Conservation (phyloP, 768 basidiomycete species). For the Auriscalpium orientale region DNA sequence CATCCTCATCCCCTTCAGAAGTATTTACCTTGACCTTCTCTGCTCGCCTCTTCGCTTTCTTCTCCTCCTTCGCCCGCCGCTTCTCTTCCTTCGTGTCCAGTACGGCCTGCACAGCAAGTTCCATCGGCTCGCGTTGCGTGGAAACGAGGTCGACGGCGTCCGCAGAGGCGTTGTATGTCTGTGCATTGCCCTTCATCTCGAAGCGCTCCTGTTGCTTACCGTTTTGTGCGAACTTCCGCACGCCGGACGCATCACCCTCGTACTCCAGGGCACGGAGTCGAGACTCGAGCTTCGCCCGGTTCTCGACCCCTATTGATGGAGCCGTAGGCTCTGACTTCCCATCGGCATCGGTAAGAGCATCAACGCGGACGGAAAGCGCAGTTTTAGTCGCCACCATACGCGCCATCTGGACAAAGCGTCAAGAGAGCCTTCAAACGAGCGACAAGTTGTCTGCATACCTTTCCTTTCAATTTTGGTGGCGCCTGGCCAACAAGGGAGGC, state of each 20-base stretch:
- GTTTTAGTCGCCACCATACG: constrained; percentile 99
- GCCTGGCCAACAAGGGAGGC: constrained; percentile 96
- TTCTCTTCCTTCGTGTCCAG: constrained; percentile 86
- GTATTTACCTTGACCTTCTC: constrained; percentile 39
- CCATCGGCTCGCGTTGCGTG: constrained; percentile 78
- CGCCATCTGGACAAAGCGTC: constrained; percentile 62
- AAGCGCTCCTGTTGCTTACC: constrained; percentile 70
- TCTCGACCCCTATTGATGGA: constrained; percentile 85
- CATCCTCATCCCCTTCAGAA: constrained; percentile 25
- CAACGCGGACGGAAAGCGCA: constrained; percentile 93
- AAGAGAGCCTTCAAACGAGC: neutral
- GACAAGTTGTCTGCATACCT: constrained; percentile 37
- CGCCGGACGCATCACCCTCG: constrained; percentile 65
- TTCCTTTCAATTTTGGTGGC: constrained; percentile 96
- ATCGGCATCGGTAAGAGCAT: constrained; percentile 89
- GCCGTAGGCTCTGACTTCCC: constrained; percentile 79
- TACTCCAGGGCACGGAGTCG: constrained; percentile 85
- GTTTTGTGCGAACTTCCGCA: constrained; percentile 55
- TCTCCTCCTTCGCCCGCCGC: constrained; percentile 72
- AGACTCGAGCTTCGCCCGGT: constrained; percentile 92
- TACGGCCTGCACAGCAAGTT: constrained; percentile 65
- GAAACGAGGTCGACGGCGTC: constrained; percentile 80
- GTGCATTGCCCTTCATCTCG: constrained; percentile 71
- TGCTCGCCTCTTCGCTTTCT: constrained; percentile 55
- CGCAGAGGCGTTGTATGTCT: constrained; percentile 80